A percentile compares a stretch with the other conserved stretches of the same genome.
Conservation (phyloP, 306 rosid genomes). For the Dryas octopetala region DNA sequence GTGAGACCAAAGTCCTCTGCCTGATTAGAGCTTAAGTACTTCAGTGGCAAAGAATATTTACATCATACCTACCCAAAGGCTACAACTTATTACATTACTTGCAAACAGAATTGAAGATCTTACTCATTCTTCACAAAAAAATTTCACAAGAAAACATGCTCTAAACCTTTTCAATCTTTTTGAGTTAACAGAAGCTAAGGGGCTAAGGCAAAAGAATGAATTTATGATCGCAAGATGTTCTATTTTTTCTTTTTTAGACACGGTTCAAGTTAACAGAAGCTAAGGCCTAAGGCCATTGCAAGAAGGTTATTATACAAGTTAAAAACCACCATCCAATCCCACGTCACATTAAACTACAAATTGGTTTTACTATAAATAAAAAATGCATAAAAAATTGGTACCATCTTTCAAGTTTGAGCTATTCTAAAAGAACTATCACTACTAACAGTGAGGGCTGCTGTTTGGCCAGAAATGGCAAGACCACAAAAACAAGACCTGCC, state of each 20-base stretch:
- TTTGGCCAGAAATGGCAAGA: slow-evolving; percentile 19
- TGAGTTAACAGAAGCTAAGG: background rate
- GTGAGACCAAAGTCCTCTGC: too few relatives aligned
- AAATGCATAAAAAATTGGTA: background rate
- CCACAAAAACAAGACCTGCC: slow-evolving; percentile 18
- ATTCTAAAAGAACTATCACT: background rate
- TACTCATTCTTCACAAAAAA: too few relatives aligned
- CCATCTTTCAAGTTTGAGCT: background rate
- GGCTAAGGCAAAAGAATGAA: too few relatives aligned
- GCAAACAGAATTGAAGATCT: too few relatives aligned
- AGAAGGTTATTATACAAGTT: slow-evolving; percentile 1
- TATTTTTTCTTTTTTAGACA: too few relatives aligned
- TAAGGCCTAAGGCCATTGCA: background rate
- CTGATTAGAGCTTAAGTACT: too few relatives aligned
- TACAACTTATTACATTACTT: too few relatives aligned
- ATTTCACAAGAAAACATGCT: too few relatives aligned
- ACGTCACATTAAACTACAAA: background rate
- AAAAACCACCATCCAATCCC: background rate
- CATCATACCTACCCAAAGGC: too few relatives aligned
- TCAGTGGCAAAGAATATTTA: too few relatives aligned
- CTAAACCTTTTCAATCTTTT: background rate
- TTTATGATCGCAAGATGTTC: background rate
- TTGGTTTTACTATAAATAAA: too few relatives aligned
- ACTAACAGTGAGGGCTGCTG: background rate
- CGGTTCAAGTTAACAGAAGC: background rate